These are phyloP conservation scores for Trichosporon sp. DNA, from an alignment of 1,284 basidiomycete genomes.

Conservation along the genomic window DNA sequence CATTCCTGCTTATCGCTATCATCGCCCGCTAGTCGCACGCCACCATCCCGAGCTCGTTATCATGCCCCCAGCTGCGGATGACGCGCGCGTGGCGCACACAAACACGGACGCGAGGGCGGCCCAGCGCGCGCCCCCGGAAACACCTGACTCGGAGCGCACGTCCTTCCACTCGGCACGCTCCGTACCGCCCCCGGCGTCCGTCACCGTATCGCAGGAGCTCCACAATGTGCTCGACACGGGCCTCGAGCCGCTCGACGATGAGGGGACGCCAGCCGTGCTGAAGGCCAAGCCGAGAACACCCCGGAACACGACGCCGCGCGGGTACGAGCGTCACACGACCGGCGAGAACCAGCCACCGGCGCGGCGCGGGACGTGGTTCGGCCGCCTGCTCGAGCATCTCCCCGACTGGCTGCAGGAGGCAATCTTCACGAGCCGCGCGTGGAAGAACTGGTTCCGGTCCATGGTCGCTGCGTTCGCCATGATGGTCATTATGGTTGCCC, in stretches of 20 bases:
- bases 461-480: constrained; percentile 36
- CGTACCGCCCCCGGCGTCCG: background rate
- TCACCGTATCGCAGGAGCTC: background rate
- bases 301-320: background rate
- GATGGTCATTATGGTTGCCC: constrained; percentile 35
- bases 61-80: background rate
- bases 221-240: background rate
- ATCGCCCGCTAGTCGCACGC: background rate
- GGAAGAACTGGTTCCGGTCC: constrained; percentile 44
- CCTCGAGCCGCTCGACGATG: too few relatives aligned
- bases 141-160: background rate
- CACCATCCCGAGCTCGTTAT: background rate
- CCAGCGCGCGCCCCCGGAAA: background rate
- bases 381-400: constrained; percentile 7
- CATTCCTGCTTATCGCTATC: background rate
- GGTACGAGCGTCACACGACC: background rate
- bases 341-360: background rate
- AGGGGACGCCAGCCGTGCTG: background rate
- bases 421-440: constrained; percentile 29
- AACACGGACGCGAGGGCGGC: background rate
- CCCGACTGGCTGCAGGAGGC: constrained; percentile 29
- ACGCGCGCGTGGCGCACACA: background rate
- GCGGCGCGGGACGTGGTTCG: background rate
- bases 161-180: background rate
- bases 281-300: background rate